phyloP scores from a whole-genome alignment of 2,329 filamentous ascomycete genomes.

The Epichloe scottii region DNA sequence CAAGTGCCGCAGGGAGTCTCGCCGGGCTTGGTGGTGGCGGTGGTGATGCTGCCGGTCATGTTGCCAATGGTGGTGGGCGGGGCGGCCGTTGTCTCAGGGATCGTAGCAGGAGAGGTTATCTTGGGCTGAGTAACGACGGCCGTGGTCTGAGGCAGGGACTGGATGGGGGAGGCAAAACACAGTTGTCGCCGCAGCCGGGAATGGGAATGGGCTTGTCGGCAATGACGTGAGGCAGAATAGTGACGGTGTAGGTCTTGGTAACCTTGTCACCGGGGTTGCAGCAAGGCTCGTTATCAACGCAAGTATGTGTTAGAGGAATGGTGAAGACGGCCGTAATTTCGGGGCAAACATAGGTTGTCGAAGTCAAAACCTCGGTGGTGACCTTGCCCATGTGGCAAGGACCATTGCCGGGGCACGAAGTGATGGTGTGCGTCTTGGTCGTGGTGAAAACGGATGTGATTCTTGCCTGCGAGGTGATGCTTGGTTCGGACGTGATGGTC shows the following conservation, averaged over 20 bases:
- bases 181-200: constrained; percentile 9
- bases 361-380: constrained; percentile 14
- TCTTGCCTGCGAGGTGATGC: constrained; percentile 6
- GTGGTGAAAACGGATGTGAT: constrained; percentile 33
- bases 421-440: constrained; percentile 44
- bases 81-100: not conserved
- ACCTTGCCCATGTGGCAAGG: constrained; percentile 12
- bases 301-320: constrained; percentile 17
- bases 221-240: constrained; percentile 15
- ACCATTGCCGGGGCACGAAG: constrained; percentile 39
- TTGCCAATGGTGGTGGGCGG: constrained; percentile 1
- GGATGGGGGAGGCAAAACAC: constrained; percentile 9
- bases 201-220: constrained; percentile 13
- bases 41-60: not conserved
- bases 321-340: constrained; percentile 17
- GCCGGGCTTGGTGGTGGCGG: constrained; percentile 3
- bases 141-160: constrained; percentile 3
- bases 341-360: constrained; percentile 11
- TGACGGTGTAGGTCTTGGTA: constrained; percentile 12
- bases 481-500: not conserved
- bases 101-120: not conserved
- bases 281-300: constrained; percentile 13
- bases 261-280: constrained; percentile 16
- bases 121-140: not conserved
- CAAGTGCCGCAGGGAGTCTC: constrained; percentile 6